Evolutionary conservation across 805 yeast genomes (phyloP), one percentile per base, ranked within the genome.

Genomic region (Kodamaea hsintzibuensis): DNA sequence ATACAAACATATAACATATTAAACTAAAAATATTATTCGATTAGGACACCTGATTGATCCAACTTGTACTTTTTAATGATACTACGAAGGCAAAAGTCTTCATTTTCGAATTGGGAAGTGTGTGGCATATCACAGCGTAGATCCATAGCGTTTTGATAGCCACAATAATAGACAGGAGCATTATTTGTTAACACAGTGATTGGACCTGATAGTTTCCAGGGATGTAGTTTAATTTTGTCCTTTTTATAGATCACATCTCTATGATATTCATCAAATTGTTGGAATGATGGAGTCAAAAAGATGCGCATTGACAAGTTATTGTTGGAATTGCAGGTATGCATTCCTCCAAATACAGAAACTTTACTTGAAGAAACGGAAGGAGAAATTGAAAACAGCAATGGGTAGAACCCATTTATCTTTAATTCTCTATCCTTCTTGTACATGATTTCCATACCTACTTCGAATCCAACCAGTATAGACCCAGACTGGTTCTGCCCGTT

Each of bases 121-220:
- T 48, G 45, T 13, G 45, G 45, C 18, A 44, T 42, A 12, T 45
- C 54, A 46, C 54, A 51, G 9, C 27, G 45, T 38, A 51, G 38
- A 16, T 51, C 54, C 18, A 51, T 12, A n/a, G 18, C 19, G 13
- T 39, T 35, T 17, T 45, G 30, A 13, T 38, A 38, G 7, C 44
- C 54, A 46, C 54, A 51, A 16, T 45, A 51, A 33, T 35, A 51
- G 5, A 25, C 39, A 2, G 54, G 46, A 8, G 43, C 40, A 18
- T 22, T 13, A 1, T 39, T 33, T 3, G 46, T 44, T 18, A 51
- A 40, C 1, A 51, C 22, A 7, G 37, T 39, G 10, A n/a, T 14
- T 8, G 10, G 5, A 1, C 40, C 37, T 12, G 17, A 13, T 9
- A 39, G n/a, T 9, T 35, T 14, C 54, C 54, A 51, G 18, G 10